Percentiles rank a stretch among this genome's conserved stretches.
phyloP scores from a whole-genome alignment of 2,329 filamentous ascomycete genomes.

The Stachybotrys echinatus region DNA sequence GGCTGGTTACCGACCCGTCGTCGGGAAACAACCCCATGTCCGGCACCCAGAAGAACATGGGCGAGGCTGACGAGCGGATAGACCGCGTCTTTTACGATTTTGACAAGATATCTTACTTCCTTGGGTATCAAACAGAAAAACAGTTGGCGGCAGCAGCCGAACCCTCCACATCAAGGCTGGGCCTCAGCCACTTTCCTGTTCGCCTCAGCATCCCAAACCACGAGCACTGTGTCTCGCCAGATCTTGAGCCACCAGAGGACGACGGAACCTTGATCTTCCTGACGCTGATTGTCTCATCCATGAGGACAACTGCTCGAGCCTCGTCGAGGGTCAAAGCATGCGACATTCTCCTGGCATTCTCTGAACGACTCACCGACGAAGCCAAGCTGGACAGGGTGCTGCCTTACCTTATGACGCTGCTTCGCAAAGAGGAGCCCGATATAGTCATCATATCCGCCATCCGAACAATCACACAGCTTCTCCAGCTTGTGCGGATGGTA shows the following conservation, averaged over 20 bases:
- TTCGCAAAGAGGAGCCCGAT: slow-evolving; percentile 72
- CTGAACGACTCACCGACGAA: slow-evolving; percentile 87
- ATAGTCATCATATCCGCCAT: slow-evolving; percentile 82
- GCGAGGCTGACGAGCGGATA: slow-evolving; percentile 89
- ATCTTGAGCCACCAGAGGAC: slow-evolving; percentile 60
- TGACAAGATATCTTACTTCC: slow-evolving; percentile 94
- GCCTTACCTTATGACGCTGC: slow-evolving; percentile 78
- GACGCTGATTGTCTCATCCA: slow-evolving; percentile 79
- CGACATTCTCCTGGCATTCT: slow-evolving; percentile 86
- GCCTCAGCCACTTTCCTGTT: slow-evolving; percentile 67
- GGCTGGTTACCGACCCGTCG: slow-evolving; percentile 84
- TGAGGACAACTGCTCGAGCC: slow-evolving; percentile 83
- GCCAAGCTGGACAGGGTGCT: slow-evolving; percentile 90
- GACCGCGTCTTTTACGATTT: slow-evolving; percentile 91
- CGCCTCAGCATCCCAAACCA: slow-evolving; percentile 84
- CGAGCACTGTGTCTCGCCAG: slow-evolving; percentile 61
- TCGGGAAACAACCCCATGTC: slow-evolving; percentile 70
- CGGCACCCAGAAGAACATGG: slow-evolving; percentile 62
- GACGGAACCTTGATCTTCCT: slow-evolving; percentile 92
- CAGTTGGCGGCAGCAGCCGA: slow-evolving; percentile 8
- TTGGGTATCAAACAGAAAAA: slow-evolving; percentile 64
- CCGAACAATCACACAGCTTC: slow-evolving; percentile 79
- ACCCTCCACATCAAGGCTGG: slow-evolving; percentile 34
- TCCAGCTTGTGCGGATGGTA: slow-evolving; percentile 82
- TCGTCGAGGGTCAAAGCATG: slow-evolving; percentile 86